Conservation (phyloP, 108 stramenopile species). For the Cyclotella distinguenda region DNA sequence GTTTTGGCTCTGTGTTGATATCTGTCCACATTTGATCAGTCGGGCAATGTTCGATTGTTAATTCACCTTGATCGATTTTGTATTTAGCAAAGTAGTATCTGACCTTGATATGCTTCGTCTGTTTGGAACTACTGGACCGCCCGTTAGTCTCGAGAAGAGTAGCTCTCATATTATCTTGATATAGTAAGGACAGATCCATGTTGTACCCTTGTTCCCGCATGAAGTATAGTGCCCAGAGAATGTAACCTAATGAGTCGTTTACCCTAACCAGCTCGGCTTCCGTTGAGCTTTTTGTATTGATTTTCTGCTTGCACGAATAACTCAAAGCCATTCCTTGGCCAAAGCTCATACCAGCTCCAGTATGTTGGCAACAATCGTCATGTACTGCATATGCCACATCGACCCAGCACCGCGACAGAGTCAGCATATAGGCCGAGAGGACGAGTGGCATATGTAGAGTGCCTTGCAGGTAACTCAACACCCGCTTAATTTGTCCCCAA, state of each 20-base stretch:
- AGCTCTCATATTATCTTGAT: too few relatives aligned
- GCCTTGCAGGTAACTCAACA: neutral
- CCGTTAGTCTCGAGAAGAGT: neutral
- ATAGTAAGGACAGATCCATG: neutral
- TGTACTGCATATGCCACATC: neutral
- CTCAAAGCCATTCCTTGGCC: conserved; percentile 5
- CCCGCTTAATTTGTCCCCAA: neutral
- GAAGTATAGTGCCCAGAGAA: neutral
- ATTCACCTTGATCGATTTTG: neutral
- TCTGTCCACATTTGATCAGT: too few relatives aligned
- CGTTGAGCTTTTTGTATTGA: neutral
- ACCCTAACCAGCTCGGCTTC: neutral
- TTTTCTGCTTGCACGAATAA: conserved; percentile 1
- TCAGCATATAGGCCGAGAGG: neutral
- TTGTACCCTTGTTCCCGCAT: neutral
- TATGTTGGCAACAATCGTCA: neutral
- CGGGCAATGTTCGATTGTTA: too few relatives aligned
- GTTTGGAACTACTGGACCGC: neutral
- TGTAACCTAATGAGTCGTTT: neutral
- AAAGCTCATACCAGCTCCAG: too few relatives aligned
- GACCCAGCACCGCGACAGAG: neutral
- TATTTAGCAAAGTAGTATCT: neutral
- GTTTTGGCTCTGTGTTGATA: too few relatives aligned
- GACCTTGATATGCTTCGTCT: neutral
- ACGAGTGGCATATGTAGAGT: neutral